Evolutionary conservation across 1,139 yeast species (phyloP).

Genomic region (Saccharomyces hybrid): DNA sequence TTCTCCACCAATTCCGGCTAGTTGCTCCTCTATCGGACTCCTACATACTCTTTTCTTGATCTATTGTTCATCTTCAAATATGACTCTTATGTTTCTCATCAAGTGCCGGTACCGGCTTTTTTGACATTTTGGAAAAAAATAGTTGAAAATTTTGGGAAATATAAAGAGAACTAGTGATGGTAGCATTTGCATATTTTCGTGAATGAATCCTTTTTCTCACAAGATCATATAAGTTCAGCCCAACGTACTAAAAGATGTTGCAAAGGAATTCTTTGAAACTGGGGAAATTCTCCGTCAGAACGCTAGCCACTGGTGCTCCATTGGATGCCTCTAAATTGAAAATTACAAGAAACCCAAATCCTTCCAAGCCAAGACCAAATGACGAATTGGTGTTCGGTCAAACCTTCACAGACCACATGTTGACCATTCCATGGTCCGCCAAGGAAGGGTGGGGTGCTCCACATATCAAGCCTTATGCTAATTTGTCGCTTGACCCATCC

Average conservation of each 20-base stretch:
- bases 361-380: constrained; percentile 60
- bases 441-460: constrained; percentile 80
- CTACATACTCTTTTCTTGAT: too few species aligned
- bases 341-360: constrained; percentile 49
- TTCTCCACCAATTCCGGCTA: too few species aligned
- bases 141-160: too few species aligned
- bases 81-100: too few species aligned
- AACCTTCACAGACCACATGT: constrained; percentile 81
- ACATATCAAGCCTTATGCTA: constrained; percentile 74
- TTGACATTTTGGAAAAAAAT: too few species aligned
- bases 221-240: background rate
- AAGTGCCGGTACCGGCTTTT: too few species aligned
- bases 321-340: constrained; percentile 64
- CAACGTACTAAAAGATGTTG: background rate
- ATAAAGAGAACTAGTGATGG: too few species aligned
- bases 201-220: background rate
- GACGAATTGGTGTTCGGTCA: constrained; percentile 78
- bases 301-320: constrained; percentile 29
- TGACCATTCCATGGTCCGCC: constrained; percentile 73
- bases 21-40: too few species aligned
- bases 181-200: too few species aligned
- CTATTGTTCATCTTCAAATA: too few species aligned
- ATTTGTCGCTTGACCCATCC: constrained; percentile 71
- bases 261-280: background rate
- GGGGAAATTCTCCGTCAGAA: background rate